Percentiles rank a stretch among this genome's conserved stretches.
phyloP scores from a whole-genome alignment of 352 stramenopile genomes.

The Blastocystis sp. region DNA sequence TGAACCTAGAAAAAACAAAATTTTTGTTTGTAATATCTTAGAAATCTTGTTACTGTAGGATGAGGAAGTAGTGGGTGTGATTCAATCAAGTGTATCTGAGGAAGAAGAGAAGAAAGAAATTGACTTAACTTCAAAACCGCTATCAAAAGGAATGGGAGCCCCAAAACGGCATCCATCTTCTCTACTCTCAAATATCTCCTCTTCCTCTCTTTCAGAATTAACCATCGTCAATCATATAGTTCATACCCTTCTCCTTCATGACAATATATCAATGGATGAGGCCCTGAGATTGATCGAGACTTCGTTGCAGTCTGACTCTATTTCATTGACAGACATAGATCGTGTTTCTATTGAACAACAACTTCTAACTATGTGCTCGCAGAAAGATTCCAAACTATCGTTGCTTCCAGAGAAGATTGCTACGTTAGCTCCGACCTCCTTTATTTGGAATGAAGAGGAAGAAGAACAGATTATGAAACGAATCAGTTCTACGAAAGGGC shows the following conservation, averaged over 20 bases:
- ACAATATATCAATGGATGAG: not conserved
- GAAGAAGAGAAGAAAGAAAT: not conserved
- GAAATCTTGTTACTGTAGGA: not conserved
- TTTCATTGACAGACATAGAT: not conserved
- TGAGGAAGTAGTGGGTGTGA: not conserved
- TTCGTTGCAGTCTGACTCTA: not conserved
- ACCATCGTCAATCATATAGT: not conserved
- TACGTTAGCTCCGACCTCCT: not conserved
- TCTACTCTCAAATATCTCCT: not conserved
- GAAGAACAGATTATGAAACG: not conserved
- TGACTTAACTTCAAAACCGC: not conserved
- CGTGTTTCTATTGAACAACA: not conserved
- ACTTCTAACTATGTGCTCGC: not conserved
- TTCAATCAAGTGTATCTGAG: not conserved
- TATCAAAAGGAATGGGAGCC: not conserved
- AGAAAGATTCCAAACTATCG: not conserved
- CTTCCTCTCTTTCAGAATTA: not conserved
- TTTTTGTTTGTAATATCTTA: not conserved
- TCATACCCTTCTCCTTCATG: slow-evolving; percentile 22
- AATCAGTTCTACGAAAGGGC: not conserved
- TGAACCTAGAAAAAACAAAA: not conserved
- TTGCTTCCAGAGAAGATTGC: not conserved
- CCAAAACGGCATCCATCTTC: not conserved
- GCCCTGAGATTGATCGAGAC: not conserved
- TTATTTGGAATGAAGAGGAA: not conserved